phyloP scores from a whole-genome alignment of 805 yeast species.

The Maudiozyma pseudohumilis region DNA sequence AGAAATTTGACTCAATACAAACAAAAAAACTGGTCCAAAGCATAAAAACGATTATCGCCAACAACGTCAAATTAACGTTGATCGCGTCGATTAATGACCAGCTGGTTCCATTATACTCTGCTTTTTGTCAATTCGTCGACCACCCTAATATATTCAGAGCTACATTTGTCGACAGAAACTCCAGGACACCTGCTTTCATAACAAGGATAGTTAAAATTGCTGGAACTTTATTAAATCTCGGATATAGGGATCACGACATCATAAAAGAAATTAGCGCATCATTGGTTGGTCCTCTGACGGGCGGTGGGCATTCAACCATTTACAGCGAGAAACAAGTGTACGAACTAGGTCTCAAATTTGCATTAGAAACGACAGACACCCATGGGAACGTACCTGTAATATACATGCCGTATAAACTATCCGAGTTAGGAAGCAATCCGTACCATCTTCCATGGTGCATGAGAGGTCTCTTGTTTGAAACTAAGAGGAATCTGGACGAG shows the following conservation, averaged over 20 bases:
- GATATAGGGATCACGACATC: conserved; percentile 77
- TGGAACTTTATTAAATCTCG: conserved; percentile 62
- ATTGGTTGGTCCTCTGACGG: conserved; percentile 83
- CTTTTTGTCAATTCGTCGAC: conserved; percentile 66
- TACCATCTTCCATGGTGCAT: conserved; percentile 88
- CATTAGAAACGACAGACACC: conserved; percentile 62
- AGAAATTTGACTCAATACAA: conserved; percentile 61
- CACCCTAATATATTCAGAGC: conserved; percentile 91
- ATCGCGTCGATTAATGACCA: conserved; percentile 92
- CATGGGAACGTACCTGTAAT: conserved; percentile 32
- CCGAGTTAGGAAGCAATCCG: conserved; percentile 67
- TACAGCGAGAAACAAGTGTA: conserved; percentile 82
- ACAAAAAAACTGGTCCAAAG: conserved; percentile 63
- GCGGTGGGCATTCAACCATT: conserved; percentile 88
- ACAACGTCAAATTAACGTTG: conserved; percentile 68
- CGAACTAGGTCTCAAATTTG: conserved; percentile 63
- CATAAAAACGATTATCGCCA: conserved; percentile 49
- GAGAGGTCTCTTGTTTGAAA: conserved; percentile 68
- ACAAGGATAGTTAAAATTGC: conserved; percentile 65
- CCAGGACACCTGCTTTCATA: conserved; percentile 72
- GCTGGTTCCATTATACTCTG: conserved; percentile 83
- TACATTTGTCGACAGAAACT: conserved; percentile 75
- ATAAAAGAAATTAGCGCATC: conserved; percentile 72
- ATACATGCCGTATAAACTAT: conserved; percentile 43
- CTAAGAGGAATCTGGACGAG: conserved; percentile 42